Base-by-base conservation (phyloP, 495 filamentous ascomycete species). In the Chaetomium fimeti region DNA sequence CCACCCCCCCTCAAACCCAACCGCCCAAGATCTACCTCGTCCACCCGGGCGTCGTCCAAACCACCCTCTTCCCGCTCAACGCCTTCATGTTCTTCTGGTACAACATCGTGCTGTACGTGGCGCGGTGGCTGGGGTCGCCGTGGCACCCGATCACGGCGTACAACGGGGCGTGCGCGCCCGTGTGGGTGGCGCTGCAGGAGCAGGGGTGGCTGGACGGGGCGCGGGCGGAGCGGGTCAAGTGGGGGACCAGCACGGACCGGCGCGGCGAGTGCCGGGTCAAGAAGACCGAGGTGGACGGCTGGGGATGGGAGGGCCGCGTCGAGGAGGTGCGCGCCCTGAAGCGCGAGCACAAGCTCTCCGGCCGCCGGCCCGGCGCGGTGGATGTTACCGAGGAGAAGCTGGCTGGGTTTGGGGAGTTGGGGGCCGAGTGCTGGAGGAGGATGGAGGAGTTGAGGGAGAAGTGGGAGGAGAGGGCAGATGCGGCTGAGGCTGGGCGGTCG, bases 41-140 rank as follows among this genome's bases (percentile, higher is more conserved):
- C 16, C 94, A 98, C 70, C 94, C 94, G 0, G 94, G 95, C 63
- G 82, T 98, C 66, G 92, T 91, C 68, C 86, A 83, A 32, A 96
- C 94, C 0, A 79, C 83, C 6, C 90, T 98, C 67, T 76, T 96
- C 54, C 88, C 89, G 1, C 81, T 97, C 45, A 76, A 81, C 62
- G 74, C 80, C 27, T 76, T 91, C 66, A 79, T 94, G 61, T 78
- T 82, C 36, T 89, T 84, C 74, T 79, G 79, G 66, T 77, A 87
- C 52, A 72, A 66, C 60, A 60, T 80, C 18, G 75, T 86, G 4
- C 87, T 95, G 69, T 92, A 87, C 74, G 57, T 90, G 45, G 87
- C 87, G 15, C 88, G 94, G 66, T 87, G 85, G 79, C 76, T 94
- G 22, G 91, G 92, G 25, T 93, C 90, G 3, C 91, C 91, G 29